Conservation (phyloP, 1,284 basidiomycete genomes). For the Omphalotus olearius region DNA sequence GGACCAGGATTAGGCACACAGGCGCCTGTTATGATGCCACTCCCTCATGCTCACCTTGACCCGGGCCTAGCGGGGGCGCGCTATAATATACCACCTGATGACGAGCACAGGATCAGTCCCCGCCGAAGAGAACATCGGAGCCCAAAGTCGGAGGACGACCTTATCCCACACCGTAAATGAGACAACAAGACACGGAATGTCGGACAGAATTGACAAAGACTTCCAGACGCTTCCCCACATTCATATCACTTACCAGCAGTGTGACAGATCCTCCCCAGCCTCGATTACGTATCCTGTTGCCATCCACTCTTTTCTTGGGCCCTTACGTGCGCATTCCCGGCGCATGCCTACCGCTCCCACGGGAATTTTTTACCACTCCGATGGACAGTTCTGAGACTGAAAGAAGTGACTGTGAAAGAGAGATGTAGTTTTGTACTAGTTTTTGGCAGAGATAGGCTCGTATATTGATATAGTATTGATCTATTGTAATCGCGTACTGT, state of each 20-base stretch:
- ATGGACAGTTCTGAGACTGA: too few species aligned
- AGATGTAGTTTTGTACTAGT: too few species aligned
- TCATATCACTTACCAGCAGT: constrained; percentile 22
- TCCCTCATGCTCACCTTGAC: not conserved
- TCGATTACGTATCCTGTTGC: constrained; percentile 13
- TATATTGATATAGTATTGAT: constrained; percentile 16
- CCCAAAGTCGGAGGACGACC: too few species aligned
- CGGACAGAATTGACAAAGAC: constrained; percentile 23
- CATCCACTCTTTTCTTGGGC: constrained; percentile 25
- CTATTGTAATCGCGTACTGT: constrained; percentile 15
- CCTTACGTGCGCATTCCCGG: constrained; percentile 44
- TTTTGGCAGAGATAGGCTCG: too few species aligned
- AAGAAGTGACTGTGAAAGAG: too few species aligned
- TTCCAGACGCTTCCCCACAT: constrained; percentile 13
- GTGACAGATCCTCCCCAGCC: constrained; percentile 33
- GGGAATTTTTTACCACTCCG: constrained; percentile 20
- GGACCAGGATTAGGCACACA: not conserved
- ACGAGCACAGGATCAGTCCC: too few species aligned
- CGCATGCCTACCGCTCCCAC: constrained; percentile 40
- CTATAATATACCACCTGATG: too few species aligned
- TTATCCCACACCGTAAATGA: not conserved
- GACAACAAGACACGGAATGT: constrained; percentile 25
- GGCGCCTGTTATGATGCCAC: not conserved
- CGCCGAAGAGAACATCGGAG: too few species aligned
- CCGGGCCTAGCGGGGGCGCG: too few species aligned